phyloP scores from a whole-genome alignment of 106 monocot genomes.

The Agapanthus africanus region DNA sequence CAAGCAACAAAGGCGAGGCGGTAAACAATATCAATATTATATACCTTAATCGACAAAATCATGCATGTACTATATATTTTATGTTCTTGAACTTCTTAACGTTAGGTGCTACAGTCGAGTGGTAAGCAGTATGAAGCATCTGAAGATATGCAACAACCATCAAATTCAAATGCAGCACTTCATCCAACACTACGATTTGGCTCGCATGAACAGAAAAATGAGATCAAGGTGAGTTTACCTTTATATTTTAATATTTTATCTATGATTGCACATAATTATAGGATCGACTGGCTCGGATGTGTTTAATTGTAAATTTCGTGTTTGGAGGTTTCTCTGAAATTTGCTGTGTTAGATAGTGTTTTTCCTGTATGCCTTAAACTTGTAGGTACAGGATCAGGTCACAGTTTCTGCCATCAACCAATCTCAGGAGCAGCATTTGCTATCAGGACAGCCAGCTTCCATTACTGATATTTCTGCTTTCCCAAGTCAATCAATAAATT shows the following conservation, averaged over 20 bases:
- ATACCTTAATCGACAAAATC: background rate
- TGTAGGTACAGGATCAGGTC: conserved; percentile 24
- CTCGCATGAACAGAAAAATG: conserved; percentile 25
- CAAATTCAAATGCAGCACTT: conserved; percentile 23
- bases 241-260: background rate
- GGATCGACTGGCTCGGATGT: background rate
- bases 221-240: conserved; percentile 33
- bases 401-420: conserved; percentile 12
- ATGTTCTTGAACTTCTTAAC: conserved; percentile 8
- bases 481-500: conserved; percentile 16
- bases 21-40: background rate
- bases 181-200: conserved; percentile 23
- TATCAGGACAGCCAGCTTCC: conserved; percentile 21
- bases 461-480: conserved; percentile 8
- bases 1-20: conserved; percentile 36
- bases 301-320: background rate
- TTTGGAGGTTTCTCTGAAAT: background rate
- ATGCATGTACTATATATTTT: background rate
- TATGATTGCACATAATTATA: background rate
- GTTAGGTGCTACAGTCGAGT: conserved; percentile 46
- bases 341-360: background rate
- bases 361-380: background rate
- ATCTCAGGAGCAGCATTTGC: conserved; percentile 13
- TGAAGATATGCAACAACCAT: conserved; percentile 20
- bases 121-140: conserved; percentile 15